These are phyloP conservation scores for Naganishia sp. DNA, from an alignment of 1,284 basidiomycete species.

Conservation along the genomic window DNA sequence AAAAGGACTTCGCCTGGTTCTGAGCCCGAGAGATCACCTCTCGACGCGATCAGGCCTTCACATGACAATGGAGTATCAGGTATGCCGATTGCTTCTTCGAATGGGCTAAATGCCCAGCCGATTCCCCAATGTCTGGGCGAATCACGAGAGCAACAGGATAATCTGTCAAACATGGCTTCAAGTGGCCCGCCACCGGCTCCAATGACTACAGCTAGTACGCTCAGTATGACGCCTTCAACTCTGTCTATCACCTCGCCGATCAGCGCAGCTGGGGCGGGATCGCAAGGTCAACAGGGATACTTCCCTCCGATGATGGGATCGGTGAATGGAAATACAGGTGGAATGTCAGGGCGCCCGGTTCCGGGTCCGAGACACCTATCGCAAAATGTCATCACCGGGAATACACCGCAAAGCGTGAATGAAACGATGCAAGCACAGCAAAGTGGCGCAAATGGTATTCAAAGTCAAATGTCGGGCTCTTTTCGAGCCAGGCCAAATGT, in stretches of 20 bases:
- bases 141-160: not conserved
- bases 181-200: not conserved
- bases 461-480: not conserved
- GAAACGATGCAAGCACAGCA: constrained; percentile 1
- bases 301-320: constrained; percentile 15
- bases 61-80: no score
- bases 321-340: not conserved
- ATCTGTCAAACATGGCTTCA: not conserved
- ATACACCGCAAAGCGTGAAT: no score
- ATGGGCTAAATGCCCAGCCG: not conserved
- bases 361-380: constrained; percentile 10
- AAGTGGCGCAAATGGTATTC: not conserved
- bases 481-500: constrained; percentile 34
- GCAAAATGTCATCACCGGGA: not conserved
- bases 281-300: constrained; percentile 22
- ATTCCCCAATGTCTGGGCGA: not conserved
- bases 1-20: constrained; percentile 8
- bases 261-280: not conserved
- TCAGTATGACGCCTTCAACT: constrained; percentile 17
- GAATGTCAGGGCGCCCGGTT: constrained; percentile 5
- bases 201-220: not conserved
- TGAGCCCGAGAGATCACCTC: no score
- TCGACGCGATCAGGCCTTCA: no score
- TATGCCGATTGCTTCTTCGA: not conserved
- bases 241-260: constrained; percentile 13